Evolutionary conservation across 164 flowering plant species (phyloP).

Genomic region (Protea cynaroides): DNA sequence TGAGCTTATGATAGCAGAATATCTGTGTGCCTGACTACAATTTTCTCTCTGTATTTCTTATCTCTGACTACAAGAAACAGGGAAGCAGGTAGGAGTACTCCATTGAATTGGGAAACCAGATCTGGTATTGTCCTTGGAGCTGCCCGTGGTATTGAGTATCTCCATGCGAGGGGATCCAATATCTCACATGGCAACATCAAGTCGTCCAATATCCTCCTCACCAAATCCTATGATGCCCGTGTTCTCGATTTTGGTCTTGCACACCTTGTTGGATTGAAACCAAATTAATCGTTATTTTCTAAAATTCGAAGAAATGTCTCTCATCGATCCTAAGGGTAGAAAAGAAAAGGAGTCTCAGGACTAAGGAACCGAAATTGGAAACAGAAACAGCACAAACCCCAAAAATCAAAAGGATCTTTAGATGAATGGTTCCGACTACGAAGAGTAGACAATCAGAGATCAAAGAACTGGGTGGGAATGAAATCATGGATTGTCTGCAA

Average conservation of each 20-base stretch:
- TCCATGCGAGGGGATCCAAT: slow-evolving; percentile 55
- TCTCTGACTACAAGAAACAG: slow-evolving; percentile 49
- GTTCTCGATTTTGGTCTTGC: slow-evolving; percentile 84
- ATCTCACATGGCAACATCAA: slow-evolving; percentile 85
- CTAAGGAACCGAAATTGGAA: too few species aligned
- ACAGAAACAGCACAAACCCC: too few species aligned
- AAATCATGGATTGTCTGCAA: too few species aligned
- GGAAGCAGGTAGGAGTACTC: slow-evolving; percentile 74
- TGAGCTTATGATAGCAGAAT: too few species aligned
- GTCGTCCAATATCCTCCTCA: slow-evolving; percentile 82
- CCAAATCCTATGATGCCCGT: slow-evolving; percentile 54
- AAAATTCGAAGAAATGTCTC: too few species aligned
- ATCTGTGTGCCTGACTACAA: neutral
- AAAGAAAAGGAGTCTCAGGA: too few species aligned
- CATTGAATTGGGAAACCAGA: slow-evolving; percentile 80
- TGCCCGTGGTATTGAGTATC: slow-evolving; percentile 62
- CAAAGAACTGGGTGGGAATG: too few species aligned
- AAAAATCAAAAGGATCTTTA: too few species aligned
- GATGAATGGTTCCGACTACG: too few species aligned
- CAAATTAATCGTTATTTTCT: too few species aligned
- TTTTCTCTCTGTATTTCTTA: neutral
- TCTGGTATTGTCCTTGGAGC: slow-evolving; percentile 76
- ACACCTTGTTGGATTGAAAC: slow-evolving; percentile 55
- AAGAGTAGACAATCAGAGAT: too few species aligned
- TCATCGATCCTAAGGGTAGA: too few species aligned